Evolutionary conservation across 2,329 filamentous ascomycete species (phyloP).

Genomic region (Lomentospora prolificans): DNA sequence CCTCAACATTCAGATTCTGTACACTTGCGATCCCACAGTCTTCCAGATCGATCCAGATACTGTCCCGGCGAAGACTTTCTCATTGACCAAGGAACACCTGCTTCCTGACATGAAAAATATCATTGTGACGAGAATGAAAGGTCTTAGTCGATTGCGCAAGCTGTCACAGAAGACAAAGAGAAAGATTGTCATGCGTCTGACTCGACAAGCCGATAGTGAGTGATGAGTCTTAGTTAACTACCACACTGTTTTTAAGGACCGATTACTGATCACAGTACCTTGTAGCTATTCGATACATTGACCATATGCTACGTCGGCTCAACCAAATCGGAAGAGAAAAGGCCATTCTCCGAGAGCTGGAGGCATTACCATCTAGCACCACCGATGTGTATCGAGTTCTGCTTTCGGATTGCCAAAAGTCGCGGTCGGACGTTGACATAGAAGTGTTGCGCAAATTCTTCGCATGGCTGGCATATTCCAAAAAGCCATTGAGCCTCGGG

Average conservation of each 20-base stretch:
- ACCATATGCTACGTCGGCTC: constrained; percentile 23
- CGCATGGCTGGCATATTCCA: constrained; percentile 6
- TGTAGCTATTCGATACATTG: constrained; percentile 24
- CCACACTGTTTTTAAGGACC: background rate
- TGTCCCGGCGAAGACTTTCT: background rate
- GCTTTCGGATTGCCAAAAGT: constrained; percentile 17
- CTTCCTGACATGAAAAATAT: constrained; percentile 18
- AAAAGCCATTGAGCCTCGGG: background rate
- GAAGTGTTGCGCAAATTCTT: constrained; percentile 1
- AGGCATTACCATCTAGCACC: background rate
- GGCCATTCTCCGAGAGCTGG: constrained; percentile 18
- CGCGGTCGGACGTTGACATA: constrained; percentile 7
- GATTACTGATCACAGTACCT: background rate
- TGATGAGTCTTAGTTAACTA: constrained; percentile 15
- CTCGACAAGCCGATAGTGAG: constrained; percentile 22
- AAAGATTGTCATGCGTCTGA: constrained; percentile 19
- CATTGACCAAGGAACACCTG: constrained; percentile 12
- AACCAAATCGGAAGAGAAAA: constrained; percentile 22
- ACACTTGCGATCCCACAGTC: background rate
- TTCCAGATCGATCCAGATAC: background rate
- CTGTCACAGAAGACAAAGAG: constrained; percentile 21
- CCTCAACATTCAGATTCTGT: constrained; percentile 1
- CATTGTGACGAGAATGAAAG: constrained; percentile 18
- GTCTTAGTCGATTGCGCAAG: constrained; percentile 15
- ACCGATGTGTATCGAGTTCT: constrained; percentile 17